Percentiles rank a stretch among this genome's conserved stretches.
phyloP scores from a whole-genome alignment of 2,329 filamentous ascomycete genomes.

The Fusarium nematophilum region DNA sequence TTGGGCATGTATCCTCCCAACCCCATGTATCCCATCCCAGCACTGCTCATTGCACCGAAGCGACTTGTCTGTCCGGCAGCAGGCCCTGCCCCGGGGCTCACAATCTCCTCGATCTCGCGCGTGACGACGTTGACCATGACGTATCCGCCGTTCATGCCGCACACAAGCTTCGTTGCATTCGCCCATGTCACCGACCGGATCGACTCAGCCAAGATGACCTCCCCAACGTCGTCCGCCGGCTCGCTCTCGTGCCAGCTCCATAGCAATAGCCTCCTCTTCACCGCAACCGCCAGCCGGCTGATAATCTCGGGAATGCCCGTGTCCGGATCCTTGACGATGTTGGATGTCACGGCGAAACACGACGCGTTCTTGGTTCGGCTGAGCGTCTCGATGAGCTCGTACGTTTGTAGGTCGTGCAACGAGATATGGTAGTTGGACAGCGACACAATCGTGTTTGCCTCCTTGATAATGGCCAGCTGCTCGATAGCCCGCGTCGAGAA shows the following conservation, averaged over 20 bases:
- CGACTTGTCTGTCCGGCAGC: conserved; percentile 73
- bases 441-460: conserved; percentile 90
- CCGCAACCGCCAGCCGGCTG: conserved; percentile 88
- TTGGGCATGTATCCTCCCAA: conserved; percentile 92
- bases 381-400: conserved; percentile 82
- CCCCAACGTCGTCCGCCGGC: conserved; percentile 76
- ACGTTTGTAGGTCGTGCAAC: conserved; percentile 88
- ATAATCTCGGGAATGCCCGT: conserved; percentile 94
- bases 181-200: conserved; percentile 94
- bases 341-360: conserved; percentile 92
- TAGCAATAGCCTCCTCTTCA: conserved; percentile 88
- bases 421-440: conserved; percentile 91
- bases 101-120: conserved; percentile 80
- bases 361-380: conserved; percentile 87
- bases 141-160: conserved; percentile 91
- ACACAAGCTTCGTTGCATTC: conserved; percentile 85
- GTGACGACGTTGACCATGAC: conserved; percentile 86
- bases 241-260: conserved; percentile 99
- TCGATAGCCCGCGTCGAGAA: conserved; percentile 92
- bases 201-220: conserved; percentile 83
- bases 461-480: conserved; percentile 95
- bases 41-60: conserved; percentile 84
- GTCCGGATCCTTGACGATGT: conserved; percentile 89
- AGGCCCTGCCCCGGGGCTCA: conserved; percentile 78
- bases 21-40: conserved; percentile 96